Conservation (phyloP, 768 basidiomycete species). For the Cyclocybe cylindracea region DNA sequence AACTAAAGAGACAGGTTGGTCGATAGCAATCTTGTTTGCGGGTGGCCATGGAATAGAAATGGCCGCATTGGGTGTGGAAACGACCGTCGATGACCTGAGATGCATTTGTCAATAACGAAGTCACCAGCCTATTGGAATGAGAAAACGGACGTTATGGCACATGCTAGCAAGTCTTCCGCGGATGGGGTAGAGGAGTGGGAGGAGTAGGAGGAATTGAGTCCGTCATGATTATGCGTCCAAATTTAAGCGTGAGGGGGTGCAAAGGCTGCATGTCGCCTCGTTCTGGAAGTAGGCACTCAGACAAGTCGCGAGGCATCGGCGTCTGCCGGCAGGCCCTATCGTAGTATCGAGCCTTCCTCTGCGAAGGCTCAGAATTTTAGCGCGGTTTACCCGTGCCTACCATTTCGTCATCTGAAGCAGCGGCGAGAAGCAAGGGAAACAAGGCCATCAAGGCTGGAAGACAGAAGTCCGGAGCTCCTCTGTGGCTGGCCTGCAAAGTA, state of each 20-base stretch:
- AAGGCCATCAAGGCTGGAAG: no score
- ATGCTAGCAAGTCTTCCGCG: slow-evolving; percentile 35
- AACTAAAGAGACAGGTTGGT: slow-evolving; percentile 70
- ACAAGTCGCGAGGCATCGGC: slow-evolving; percentile 41
- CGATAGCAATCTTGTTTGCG: slow-evolving; percentile 65
- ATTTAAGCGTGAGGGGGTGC: slow-evolving; percentile 25
- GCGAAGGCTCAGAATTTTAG: slow-evolving; percentile 11
- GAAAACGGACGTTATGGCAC: slow-evolving; percentile 70
- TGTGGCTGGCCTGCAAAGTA: slow-evolving; percentile 1
- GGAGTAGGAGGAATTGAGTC: slow-evolving; percentile 19
- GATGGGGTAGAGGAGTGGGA: slow-evolving; percentile 19
- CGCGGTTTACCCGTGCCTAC: background rate
- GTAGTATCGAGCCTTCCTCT: slow-evolving; percentile 19
- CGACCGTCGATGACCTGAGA: slow-evolving; percentile 75
- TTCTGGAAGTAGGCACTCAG: slow-evolving; percentile 33
- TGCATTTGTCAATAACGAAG: slow-evolving; percentile 5
- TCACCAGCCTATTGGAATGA: background rate
- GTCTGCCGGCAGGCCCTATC: slow-evolving; percentile 27
- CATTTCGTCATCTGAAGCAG: background rate
- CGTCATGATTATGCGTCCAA: slow-evolving; percentile 17
- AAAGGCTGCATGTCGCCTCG: slow-evolving; percentile 42
- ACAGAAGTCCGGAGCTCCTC: no score
- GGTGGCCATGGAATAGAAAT: slow-evolving; percentile 75
- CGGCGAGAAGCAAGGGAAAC: background rate
- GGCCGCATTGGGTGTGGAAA: slow-evolving; percentile 67